Percentiles rank a stretch among this genome's conserved stretches.
Evolutionary conservation across 1,284 basidiomycete genomes (phyloP).

Genomic region (Cryptococcus sp.): DNA sequence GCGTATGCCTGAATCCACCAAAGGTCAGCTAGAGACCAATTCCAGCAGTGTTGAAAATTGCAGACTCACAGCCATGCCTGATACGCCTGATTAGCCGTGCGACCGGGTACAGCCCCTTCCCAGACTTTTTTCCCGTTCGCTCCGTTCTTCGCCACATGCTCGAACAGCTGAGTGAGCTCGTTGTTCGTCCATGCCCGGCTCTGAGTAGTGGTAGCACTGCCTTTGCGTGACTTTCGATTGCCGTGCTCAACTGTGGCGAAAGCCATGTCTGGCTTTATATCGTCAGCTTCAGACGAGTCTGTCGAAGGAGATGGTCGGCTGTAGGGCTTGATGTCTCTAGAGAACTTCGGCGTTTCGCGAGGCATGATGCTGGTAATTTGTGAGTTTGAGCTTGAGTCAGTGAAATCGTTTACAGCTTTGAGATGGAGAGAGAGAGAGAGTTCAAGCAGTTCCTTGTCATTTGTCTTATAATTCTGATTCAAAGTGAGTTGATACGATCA

Average conservation of each 20-base stretch:
- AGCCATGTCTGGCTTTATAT: neutral
- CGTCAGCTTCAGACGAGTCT: neutral
- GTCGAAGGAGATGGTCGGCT: neutral
- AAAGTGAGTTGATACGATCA: too few species aligned
- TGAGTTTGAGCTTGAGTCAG: too few species aligned
- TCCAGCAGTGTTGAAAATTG: too few species aligned
- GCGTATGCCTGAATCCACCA: constrained; percentile 3
- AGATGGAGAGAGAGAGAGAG: too few species aligned
- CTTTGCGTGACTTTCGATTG: too few species aligned
- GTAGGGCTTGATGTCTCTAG: neutral
- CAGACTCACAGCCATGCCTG: constrained; percentile 16
- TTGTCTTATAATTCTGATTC: too few species aligned
- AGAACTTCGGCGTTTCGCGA: neutral
- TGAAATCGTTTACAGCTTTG: too few species aligned
- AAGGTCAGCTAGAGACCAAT: neutral
- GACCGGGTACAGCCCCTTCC: constrained; percentile 11
- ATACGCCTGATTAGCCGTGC: constrained; percentile 13
- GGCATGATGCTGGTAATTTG: constrained; percentile 2
- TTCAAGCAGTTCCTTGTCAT: too few species aligned
- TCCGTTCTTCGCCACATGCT: constrained; percentile 5
- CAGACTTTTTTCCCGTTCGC: constrained; percentile 3
- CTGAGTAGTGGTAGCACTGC: too few species aligned
- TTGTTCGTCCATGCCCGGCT: constrained; percentile 5
- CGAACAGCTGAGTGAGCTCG: constrained; percentile 11
- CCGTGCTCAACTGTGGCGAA: neutral